A percentile compares a stretch with the other conserved stretches of the same genome.
Evolutionary conservation across 176 grass and related monocot genomes (phyloP).

Genomic region (Olyra latifolia): DNA sequence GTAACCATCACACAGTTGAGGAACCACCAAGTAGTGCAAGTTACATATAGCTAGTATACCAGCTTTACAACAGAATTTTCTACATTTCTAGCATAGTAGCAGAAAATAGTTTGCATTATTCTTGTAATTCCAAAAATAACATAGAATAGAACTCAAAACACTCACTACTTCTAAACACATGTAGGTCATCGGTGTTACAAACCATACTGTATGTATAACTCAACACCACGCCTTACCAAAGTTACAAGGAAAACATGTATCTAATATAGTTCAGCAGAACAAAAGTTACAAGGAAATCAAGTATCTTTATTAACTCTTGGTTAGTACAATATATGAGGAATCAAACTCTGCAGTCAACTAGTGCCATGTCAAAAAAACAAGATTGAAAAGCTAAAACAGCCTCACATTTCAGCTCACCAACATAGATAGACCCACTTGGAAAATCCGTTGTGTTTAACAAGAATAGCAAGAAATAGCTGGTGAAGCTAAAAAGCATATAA

Average conservation of each 20-base stretch:
- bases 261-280: background rate
- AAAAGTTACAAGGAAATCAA: background rate
- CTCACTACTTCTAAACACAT: background rate
- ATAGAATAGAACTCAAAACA: background rate
- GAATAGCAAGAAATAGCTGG: background rate
- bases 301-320: background rate
- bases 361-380: background rate
- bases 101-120: constrained; percentile 3
- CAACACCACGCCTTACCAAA: background rate
- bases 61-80: constrained; percentile 1
- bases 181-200: background rate
- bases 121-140: constrained; percentile 16
- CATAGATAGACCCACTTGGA: background rate
- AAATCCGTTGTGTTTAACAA: background rate
- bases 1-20: constrained; percentile 26
- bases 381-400: background rate
- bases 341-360: background rate
- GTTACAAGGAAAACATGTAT: background rate
- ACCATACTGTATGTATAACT: background rate
- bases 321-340: background rate
- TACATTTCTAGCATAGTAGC: background rate
- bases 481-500: no score
- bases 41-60: background rate
- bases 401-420: background rate
- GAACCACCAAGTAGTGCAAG: constrained; percentile 19